A percentile compares a stretch with the other conserved stretches of the same genome.
Evolutionary conservation across 2,329 filamentous ascomycete genomes (phyloP).

Genomic region (Xylaria sp.): DNA sequence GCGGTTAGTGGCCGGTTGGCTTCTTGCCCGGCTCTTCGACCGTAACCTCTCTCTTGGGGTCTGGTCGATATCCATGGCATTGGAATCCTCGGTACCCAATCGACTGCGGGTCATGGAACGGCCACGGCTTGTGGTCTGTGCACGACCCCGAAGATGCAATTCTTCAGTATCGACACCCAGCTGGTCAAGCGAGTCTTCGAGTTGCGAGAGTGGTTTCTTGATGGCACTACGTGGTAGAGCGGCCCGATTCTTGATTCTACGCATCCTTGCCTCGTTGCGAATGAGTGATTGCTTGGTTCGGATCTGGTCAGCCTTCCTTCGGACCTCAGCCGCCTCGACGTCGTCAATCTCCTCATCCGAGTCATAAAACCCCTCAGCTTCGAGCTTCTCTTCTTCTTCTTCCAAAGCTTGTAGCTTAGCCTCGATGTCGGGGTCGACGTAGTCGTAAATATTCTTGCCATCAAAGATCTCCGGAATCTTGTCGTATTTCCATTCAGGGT

Average conservation of each 20-base stretch:
- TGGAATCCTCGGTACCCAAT: constrained; percentile 70
- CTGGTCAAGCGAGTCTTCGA: constrained; percentile 85
- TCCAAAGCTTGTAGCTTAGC: constrained; percentile 90
- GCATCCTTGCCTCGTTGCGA: constrained; percentile 93
- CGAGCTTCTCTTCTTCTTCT: constrained; percentile 92
- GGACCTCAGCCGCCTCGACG: constrained; percentile 85
- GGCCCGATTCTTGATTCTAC: constrained; percentile 98
- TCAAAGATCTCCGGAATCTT: constrained; percentile 94
- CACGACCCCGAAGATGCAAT: constrained; percentile 77
- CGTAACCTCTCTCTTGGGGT: constrained; percentile 70
- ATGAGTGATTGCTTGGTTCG: constrained; percentile 94
- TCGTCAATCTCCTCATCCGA: constrained; percentile 85
- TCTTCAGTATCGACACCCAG: constrained; percentile 86
- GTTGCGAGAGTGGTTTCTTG: constrained; percentile 84
- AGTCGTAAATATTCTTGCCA: constrained; percentile 98
- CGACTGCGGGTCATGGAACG: constrained; percentile 74
- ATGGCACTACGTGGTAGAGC: constrained; percentile 86
- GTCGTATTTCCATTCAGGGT: constrained; percentile 96
- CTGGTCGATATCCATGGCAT: constrained; percentile 80
- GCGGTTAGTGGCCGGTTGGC: constrained; percentile 72
- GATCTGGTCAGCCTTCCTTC: constrained; percentile 94
- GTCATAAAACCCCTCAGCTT: constrained; percentile 94
- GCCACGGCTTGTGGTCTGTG: constrained; percentile 74
- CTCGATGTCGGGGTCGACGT: constrained; percentile 96
- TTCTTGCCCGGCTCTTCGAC: constrained; percentile 77